phyloP scores from a whole-genome alignment of 139 green algal species.

The Microglena sp. region DNA sequence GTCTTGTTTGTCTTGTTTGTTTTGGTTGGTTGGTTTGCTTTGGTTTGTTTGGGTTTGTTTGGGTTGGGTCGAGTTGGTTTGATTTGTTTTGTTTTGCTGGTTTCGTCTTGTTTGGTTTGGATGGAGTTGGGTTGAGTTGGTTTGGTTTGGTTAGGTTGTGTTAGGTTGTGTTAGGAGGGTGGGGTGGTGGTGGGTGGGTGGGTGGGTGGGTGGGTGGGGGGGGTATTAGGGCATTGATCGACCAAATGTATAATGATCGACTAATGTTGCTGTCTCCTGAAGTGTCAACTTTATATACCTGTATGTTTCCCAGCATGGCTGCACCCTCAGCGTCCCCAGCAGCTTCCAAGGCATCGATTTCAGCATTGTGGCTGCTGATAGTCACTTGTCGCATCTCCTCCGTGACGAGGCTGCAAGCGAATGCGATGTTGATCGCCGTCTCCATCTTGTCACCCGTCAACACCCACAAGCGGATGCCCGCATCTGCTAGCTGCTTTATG shows the following conservation, averaged over 20 bases:
- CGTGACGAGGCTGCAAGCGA: slow-evolving; percentile 71
- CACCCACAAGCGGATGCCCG: slow-evolving; percentile 86
- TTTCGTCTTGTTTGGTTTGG: too few species aligned
- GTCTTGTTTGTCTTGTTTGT: too few species aligned
- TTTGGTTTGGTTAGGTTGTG: neutral
- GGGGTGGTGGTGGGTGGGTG: neutral
- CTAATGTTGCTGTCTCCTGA: neutral
- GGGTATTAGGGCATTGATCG: too few species aligned
- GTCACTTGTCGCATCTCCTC: slow-evolving; percentile 55
- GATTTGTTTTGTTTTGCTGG: too few species aligned
- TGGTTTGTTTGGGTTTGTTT: too few species aligned
- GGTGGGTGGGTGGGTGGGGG: too few species aligned
- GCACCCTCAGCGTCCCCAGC: neutral
- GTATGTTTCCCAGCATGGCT: neutral
- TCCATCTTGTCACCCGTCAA: slow-evolving; percentile 80
- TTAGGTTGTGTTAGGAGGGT: neutral
- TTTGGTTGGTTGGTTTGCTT: too few species aligned
- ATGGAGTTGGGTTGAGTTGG: neutral
- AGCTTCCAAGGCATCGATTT: neutral
- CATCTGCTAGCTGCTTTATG: slow-evolving; percentile 76
- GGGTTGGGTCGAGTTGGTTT: too few species aligned
- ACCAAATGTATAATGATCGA: neutral
- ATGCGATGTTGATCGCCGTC: slow-evolving; percentile 87
- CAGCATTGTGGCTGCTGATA: slow-evolving; percentile 2
- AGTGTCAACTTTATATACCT: slow-evolving; percentile 1